Evolutionary conservation across 495 filamentous ascomycete species (phyloP).

Genomic region (Aspergillus avenaceus): DNA sequence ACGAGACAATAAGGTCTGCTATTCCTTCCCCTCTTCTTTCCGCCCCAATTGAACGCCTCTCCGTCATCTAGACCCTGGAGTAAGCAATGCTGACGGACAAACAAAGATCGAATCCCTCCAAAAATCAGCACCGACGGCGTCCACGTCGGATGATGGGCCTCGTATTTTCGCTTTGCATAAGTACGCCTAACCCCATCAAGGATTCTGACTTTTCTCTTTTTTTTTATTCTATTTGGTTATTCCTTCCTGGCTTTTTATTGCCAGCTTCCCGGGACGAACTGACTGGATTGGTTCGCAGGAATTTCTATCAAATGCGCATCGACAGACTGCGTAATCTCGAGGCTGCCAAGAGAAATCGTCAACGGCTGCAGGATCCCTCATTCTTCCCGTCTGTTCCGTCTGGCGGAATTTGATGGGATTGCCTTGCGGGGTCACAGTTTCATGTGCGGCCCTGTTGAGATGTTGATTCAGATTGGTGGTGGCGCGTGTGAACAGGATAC

Average conservation of each 20-base stretch:
- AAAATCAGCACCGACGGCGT: slow-evolving; percentile 23
- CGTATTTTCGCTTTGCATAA: slow-evolving; percentile 83
- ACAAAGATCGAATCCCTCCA: slow-evolving; percentile 37
- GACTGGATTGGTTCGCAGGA: slow-evolving; percentile 40
- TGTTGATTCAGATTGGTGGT: neutral
- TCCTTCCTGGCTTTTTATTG: too few species aligned
- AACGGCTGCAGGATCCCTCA: slow-evolving; percentile 72
- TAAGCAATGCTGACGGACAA: neutral
- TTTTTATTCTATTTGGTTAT: neutral
- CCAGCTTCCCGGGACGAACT: slow-evolving; percentile 2
- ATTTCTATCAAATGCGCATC: slow-evolving; percentile 81
- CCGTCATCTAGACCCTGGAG: neutral
- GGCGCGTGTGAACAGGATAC: neutral
- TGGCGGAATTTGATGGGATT: slow-evolving; percentile 43
- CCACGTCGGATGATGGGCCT: slow-evolving; percentile 47
- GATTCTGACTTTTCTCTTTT: neutral
- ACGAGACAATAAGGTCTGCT: slow-evolving; percentile 49
- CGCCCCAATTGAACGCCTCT: neutral
- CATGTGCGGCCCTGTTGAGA: neutral
- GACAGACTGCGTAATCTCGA: slow-evolving; percentile 75
- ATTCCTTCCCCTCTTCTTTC: neutral
- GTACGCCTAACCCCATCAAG: slow-evolving; percentile 42
- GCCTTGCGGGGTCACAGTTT: neutral
- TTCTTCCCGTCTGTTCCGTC: slow-evolving; percentile 83
- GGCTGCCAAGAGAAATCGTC: slow-evolving; percentile 74